These are phyloP conservation scores for Dorcoceras hygrometricum DNA, from an alignment of 257 asterid genomes.

Conservation along the genomic window DNA sequence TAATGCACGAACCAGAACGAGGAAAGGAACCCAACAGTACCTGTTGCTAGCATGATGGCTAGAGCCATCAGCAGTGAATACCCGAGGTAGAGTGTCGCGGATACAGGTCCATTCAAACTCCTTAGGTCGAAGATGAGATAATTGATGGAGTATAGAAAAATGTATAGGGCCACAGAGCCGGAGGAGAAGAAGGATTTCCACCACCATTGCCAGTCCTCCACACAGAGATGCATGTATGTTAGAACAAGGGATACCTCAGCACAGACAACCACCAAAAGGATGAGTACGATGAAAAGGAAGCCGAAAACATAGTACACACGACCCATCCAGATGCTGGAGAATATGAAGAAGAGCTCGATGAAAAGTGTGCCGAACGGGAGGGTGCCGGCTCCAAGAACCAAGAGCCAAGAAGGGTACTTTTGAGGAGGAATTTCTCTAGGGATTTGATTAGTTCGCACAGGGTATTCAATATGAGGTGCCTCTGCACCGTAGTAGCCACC, in stretches of 20 bases:
- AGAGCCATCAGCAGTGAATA: slow-evolving; percentile 67
- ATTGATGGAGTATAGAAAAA: slow-evolving; percentile 68
- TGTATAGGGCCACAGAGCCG: slow-evolving; percentile 69
- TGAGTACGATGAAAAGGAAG: slow-evolving; percentile 57
- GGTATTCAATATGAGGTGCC: slow-evolving; percentile 55
- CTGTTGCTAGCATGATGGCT: slow-evolving; percentile 71
- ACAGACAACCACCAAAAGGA: slow-evolving; percentile 62
- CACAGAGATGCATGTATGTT: slow-evolving; percentile 84
- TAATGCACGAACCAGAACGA: slow-evolving; percentile 73
- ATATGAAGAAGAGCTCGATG: slow-evolving; percentile 76
- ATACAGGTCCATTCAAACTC: slow-evolving; percentile 78
- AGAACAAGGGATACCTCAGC: slow-evolving; percentile 71
- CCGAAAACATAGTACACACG: slow-evolving; percentile 76
- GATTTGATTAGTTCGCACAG: slow-evolving; percentile 75
- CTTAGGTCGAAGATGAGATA: slow-evolving; percentile 72
- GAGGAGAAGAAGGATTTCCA: slow-evolving; percentile 85
- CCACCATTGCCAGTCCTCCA: slow-evolving; percentile 95
- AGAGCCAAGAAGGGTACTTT: slow-evolving; percentile 73
- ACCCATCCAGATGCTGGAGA: slow-evolving; percentile 83
- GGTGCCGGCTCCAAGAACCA: slow-evolving; percentile 83
- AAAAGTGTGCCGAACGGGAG: slow-evolving; percentile 89
- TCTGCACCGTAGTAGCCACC: slow-evolving; percentile 64
- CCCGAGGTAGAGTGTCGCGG: slow-evolving; percentile 69
- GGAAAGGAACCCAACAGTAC: slow-evolving; percentile 66
- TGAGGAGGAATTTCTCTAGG: slow-evolving; percentile 75